phyloP scores from a whole-genome alignment of 1,284 basidiomycete genomes.

The Taiwanofungus camphoratus region DNA sequence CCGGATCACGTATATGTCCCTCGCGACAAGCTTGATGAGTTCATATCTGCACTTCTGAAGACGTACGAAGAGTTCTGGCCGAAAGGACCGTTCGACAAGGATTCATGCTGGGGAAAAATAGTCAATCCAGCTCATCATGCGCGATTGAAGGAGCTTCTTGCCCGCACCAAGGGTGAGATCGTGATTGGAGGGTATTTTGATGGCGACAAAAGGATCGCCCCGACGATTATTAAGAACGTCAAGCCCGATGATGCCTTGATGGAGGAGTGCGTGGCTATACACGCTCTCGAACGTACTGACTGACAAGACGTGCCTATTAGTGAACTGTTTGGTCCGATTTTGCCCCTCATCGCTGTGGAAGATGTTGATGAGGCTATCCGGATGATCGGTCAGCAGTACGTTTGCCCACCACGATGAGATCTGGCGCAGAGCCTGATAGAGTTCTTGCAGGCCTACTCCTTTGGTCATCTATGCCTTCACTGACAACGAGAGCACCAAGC shows the following conservation, averaged over 20 bases:
- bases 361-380: constrained; percentile 46
- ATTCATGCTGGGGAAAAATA: constrained; percentile 37
- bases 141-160: constrained; percentile 44
- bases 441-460: constrained; percentile 34
- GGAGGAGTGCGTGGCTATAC: constrained; percentile 35
- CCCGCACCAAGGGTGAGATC: constrained; percentile 48
- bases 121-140: constrained; percentile 44
- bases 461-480: constrained; percentile 49
- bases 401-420: not conserved
- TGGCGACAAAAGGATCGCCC: constrained; percentile 34
- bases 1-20: constrained; percentile 61
- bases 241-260: constrained; percentile 46
- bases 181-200: constrained; percentile 50
- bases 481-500: constrained; percentile 32
- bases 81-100: constrained; percentile 34
- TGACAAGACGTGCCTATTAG: constrained; percentile 24
- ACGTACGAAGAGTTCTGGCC: constrained; percentile 32
- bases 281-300: not conserved
- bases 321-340: constrained; percentile 66
- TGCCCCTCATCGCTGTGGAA: constrained; percentile 59
- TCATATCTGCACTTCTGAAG: constrained; percentile 46
- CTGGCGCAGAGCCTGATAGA: no score
- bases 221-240: constrained; percentile 45
- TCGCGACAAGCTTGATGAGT: constrained; percentile 40
- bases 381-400: constrained; percentile 42